A percentile compares a stretch with the other conserved stretches of the same genome.
Evolutionary conservation across 2,329 filamentous ascomycete species (phyloP).

Genomic region (Hypoxylon sp.): DNA sequence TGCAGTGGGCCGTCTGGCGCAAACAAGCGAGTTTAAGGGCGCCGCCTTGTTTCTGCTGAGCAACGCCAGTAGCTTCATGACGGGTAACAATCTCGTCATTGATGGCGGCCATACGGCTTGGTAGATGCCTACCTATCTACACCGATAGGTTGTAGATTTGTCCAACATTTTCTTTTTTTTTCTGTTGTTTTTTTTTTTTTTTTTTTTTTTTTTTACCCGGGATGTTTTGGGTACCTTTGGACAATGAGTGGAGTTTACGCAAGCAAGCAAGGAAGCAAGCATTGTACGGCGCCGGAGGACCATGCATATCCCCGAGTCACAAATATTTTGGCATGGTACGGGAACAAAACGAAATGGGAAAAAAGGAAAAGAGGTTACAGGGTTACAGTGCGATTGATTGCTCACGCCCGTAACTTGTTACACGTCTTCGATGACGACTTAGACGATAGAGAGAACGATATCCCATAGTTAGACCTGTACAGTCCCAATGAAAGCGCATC

Average conservation of each 20-base stretch:
- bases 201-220: conserved; percentile 8
- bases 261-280: background rate
- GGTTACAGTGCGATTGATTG: background rate
- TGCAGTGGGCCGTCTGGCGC: conserved; percentile 65
- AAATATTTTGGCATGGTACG: background rate
- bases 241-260: conserved; percentile 16
- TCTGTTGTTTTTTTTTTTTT: too few species aligned
- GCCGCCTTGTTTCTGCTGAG: conserved; percentile 71
- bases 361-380: too few species aligned
- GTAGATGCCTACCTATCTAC: conserved; percentile 7
- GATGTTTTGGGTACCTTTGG: conserved; percentile 17
- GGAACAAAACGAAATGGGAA: background rate
- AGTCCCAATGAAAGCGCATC: background rate
- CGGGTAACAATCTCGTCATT: conserved; percentile 29
- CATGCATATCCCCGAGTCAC: background rate
- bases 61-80: conserved; percentile 73
- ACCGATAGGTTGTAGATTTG: too few species aligned
- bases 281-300: background rate
- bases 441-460: conserved; percentile 23
- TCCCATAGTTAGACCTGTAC: conserved; percentile 29
- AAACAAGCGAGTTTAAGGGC: conserved; percentile 69
- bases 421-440: conserved; percentile 15
- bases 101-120: conserved; percentile 36
- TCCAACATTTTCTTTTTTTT: background rate
- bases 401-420: conserved; percentile 12